A percentile compares a stretch with the other conserved stretches of the same genome.
Conservation (phyloP, 768 basidiomycete genomes). For the Clathrus columnatus region DNA sequence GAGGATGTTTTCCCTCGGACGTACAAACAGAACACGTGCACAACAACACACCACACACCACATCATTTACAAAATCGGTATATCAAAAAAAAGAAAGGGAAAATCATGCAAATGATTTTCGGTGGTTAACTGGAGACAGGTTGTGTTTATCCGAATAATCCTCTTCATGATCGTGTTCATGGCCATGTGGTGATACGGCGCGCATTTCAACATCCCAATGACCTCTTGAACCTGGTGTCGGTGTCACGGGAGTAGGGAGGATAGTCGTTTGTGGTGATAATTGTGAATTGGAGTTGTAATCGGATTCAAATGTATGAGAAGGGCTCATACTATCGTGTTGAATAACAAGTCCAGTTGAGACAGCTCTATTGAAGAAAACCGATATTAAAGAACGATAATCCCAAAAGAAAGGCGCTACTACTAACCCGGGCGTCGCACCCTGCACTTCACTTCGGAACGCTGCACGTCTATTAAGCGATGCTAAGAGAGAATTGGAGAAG, state of each 20-base stretch:
- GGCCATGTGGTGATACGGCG: neutral
- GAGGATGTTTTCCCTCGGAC: no score
- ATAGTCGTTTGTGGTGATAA: neutral
- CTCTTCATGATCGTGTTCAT: neutral
- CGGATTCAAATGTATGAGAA: neutral
- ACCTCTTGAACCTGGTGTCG: neutral
- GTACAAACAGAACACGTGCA: no score
- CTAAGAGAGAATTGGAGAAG: neutral
- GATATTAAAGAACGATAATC: neutral
- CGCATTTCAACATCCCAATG: neutral
- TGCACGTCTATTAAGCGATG: neutral
- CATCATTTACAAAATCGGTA: neutral
- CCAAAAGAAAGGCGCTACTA: neutral
- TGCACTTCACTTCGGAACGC: neutral
- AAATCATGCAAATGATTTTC: no score
- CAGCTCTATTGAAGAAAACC: neutral
- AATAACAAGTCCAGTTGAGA: neutral
- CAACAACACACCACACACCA: no score
- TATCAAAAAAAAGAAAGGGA: neutral
- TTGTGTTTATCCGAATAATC: neutral
- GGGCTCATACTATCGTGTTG: neutral
- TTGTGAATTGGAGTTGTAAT: neutral
- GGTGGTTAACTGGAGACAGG: neutral
- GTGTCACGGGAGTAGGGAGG: neutral
- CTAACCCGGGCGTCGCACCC: neutral